Conservation (phyloP, 1,284 basidiomycete species). For the Xerocomus alliaceus region DNA sequence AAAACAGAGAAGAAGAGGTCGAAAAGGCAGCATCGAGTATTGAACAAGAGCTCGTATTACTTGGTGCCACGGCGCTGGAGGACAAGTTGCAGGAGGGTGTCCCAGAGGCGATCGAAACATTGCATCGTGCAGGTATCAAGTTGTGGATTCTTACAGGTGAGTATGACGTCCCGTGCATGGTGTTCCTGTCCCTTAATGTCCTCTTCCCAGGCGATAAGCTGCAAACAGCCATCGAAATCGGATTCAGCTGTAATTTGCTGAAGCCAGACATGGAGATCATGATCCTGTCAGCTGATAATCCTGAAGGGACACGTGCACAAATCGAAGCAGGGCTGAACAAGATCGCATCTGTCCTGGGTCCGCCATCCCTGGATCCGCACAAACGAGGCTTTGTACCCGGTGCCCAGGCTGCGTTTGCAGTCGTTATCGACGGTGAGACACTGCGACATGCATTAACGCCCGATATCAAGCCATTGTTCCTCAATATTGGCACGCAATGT, state of each 20-base stretch:
- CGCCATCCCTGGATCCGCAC: slow-evolving; percentile 60
- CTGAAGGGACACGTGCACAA: slow-evolving; percentile 79
- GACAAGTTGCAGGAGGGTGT: slow-evolving; percentile 98
- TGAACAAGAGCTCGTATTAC: slow-evolving; percentile 81
- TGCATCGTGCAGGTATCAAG: slow-evolving; percentile 95
- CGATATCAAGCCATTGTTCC: slow-evolving; percentile 84
- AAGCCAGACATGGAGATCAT: slow-evolving; percentile 94
- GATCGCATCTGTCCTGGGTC: slow-evolving; percentile 82
- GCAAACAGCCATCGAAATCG: slow-evolving; percentile 97
- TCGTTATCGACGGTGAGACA: slow-evolving; percentile 97
- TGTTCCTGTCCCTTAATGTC: neutral
- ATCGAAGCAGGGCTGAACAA: slow-evolving; percentile 95
- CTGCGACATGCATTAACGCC: slow-evolving; percentile 82
- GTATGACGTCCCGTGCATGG: slow-evolving; percentile 26
- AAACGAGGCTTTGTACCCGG: slow-evolving; percentile 74
- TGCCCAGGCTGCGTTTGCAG: slow-evolving; percentile 80
- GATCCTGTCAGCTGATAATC: slow-evolving; percentile 89
- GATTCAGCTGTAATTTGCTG: slow-evolving; percentile 90
- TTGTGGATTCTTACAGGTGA: slow-evolving; percentile 91
- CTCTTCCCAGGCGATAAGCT: slow-evolving; percentile 82
- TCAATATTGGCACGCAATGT: slow-evolving; percentile 93
- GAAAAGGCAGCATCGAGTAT: slow-evolving; percentile 87
- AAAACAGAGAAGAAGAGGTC: slow-evolving; percentile 88
- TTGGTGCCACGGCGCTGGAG: slow-evolving; percentile 95
- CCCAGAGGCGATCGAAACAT: slow-evolving; percentile 91